These are phyloP conservation scores for Fusarium torreyae DNA, from an alignment of 2,329 filamentous ascomycete species.

Conservation along the genomic window DNA sequence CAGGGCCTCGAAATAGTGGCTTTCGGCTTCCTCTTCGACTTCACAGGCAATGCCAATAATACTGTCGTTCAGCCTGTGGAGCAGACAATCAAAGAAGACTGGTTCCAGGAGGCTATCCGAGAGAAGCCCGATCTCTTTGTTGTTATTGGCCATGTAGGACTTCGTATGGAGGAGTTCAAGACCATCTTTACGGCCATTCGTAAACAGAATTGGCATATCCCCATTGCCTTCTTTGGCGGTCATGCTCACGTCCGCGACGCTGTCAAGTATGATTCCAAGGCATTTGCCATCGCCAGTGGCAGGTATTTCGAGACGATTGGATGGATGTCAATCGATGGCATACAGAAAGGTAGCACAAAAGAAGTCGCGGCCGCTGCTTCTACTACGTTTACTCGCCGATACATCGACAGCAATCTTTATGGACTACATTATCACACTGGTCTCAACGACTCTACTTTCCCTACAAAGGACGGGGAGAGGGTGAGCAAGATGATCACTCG, in stretches of 20 bases:
- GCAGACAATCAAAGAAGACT: slow-evolving; percentile 84
- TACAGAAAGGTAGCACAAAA: slow-evolving; percentile 53
- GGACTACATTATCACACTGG: slow-evolving; percentile 87
- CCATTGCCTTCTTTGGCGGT: slow-evolving; percentile 93
- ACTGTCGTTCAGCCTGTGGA: slow-evolving; percentile 86
- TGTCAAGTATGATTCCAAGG: slow-evolving; percentile 81
- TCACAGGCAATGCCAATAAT: slow-evolving; percentile 91
- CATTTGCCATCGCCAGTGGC: slow-evolving; percentile 87
- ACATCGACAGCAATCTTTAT: slow-evolving; percentile 94
- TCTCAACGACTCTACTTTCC: slow-evolving; percentile 79
- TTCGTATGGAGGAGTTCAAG: slow-evolving; percentile 85
- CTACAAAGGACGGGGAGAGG: slow-evolving; percentile 80
- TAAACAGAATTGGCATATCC: slow-evolving; percentile 81
- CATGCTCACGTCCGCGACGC: slow-evolving; percentile 93
- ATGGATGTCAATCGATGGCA: slow-evolving; percentile 87
- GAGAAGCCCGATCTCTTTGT: slow-evolving; percentile 91
- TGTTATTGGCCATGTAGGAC: slow-evolving; percentile 86
- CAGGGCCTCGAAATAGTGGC: slow-evolving; percentile 87
- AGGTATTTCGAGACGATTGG: slow-evolving; percentile 96
- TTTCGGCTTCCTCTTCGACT: slow-evolving; percentile 96
- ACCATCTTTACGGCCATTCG: slow-evolving; percentile 85
- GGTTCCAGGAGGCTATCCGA: slow-evolving; percentile 90
- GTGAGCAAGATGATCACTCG: slow-evolving; percentile 78
- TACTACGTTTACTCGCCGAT: slow-evolving; percentile 80
- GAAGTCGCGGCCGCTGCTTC: slow-evolving; percentile 53